These are phyloP conservation scores for Zychaea mexicana DNA, from an alignment of 371 early-diverging fungal genomes.

Conservation along the genomic window DNA sequence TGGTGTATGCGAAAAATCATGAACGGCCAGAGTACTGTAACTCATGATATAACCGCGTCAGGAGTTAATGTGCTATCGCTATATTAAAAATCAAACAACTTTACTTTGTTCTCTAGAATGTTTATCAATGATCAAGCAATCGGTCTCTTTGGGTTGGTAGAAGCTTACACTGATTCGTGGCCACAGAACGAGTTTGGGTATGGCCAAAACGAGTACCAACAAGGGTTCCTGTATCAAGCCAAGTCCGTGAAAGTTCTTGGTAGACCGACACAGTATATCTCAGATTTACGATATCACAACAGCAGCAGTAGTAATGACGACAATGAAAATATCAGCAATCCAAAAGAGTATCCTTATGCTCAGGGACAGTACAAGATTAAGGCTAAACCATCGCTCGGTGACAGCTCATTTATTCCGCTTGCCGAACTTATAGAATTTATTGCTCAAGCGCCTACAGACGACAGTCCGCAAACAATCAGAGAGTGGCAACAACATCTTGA, in stretches of 20 bases:
- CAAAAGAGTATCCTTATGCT: neutral
- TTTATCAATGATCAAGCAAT: slow-evolving; percentile 19
- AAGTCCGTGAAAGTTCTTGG: neutral
- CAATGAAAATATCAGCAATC: neutral
- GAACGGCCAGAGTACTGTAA: no score
- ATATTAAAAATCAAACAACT: no score
- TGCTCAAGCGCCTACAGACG: neutral
- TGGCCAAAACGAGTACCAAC: neutral
- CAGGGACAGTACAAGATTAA: neutral
- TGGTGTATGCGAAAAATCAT: no score
- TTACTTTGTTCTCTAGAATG: slow-evolving; percentile 7
- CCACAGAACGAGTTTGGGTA: slow-evolving; percentile 15
- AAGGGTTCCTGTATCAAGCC: slow-evolving; percentile 12
- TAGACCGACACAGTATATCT: neutral
- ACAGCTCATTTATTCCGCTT: neutral
- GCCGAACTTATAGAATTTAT: neutral
- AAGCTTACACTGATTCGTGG: slow-evolving; percentile 17
- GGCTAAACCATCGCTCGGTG: neutral
- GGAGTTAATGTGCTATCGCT: no score
- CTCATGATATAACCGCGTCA: no score
- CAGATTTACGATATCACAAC: neutral
- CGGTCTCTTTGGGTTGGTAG: slow-evolving; percentile 21
- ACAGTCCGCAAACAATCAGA: neutral
- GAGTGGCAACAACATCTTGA: slow-evolving; percentile 1
- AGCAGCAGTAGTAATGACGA: no score